Base-by-base conservation (phyloP, 2,329 filamentous ascomycete genomes). In the Ophiostoma perfectum region DNA sequence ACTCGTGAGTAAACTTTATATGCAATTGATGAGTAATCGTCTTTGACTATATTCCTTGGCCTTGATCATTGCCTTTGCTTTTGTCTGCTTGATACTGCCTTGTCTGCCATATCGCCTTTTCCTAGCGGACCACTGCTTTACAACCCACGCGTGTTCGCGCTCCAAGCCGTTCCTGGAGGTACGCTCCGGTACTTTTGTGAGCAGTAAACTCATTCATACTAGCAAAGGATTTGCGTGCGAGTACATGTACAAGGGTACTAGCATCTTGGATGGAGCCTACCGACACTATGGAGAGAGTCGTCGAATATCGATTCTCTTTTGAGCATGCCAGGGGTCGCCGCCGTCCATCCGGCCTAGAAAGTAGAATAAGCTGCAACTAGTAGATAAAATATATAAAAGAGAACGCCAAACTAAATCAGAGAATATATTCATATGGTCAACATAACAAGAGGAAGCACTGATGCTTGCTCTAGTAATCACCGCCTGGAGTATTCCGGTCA, bases 281-380 rank as follows among this genome's bases (percentile, higher is more conserved):
- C 49, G 42, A 55, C 65, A 44, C 45, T 39, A 38, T 67, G 65
- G 68, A 42, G 62, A 49, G 62, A 55, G 65, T 63, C 62, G 52
- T 66, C 63, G 36, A 69, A 69, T 65, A 69, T 65, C 58, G 62
- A 69, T 38, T 38, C 12, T 18, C 55, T 38, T 55, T 27, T 55
- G 47, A n/a, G 5, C 27, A 27, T 27, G n/a, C 27, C 27, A 27
- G 27, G 27, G 27, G 27, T 27, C 27, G 27, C 27, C 27, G 27
- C 27, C 27, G 27, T 27, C 27, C 27, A 27, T 27, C 27, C 27
- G 27, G 27, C 27, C 27, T 27, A 27, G 27, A 27, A 27, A 27
- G 27, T 27, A 27, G 27, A 27, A 27, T 27, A 27, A 27, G 27
- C 27, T 2, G 27, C 27, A 27, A 27, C 27, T 27, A 27, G 27